Evolutionary conservation across 2,329 filamentous ascomycete species (phyloP).

Genomic region (Saccharata proteae): DNA sequence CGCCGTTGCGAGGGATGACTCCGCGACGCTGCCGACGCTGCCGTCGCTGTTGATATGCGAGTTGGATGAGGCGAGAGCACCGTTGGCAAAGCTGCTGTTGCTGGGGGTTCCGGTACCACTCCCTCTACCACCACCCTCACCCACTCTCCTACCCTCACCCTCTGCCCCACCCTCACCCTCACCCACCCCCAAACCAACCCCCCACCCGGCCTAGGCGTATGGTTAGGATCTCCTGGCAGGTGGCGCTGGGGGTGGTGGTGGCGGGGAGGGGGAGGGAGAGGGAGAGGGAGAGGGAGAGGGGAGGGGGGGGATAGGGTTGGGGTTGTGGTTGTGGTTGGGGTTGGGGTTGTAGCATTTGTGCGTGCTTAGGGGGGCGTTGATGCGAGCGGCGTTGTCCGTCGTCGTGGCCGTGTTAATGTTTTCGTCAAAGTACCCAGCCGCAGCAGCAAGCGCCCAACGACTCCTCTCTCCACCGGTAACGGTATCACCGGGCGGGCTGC

Average conservation of each 20-base stretch:
- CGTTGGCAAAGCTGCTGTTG: no score
- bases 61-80: no score
- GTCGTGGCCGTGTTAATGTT: slow-evolving; percentile 2
- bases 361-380: background rate
- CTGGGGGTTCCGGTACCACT: no score
- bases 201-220: slow-evolving; percentile 28
- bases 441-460: slow-evolving; percentile 3
- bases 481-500: slow-evolving; percentile 15
- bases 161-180: no score
- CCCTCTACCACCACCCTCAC: no score
- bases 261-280: background rate
- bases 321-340: background rate
- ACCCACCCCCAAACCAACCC: background rate
- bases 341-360: background rate
- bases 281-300: no score
- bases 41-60: no score
- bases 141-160: no score
- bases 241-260: slow-evolving; percentile 19
- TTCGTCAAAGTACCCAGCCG: slow-evolving; percentile 3
- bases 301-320: slow-evolving; percentile 1
- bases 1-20: no score
- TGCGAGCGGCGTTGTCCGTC: background rate
- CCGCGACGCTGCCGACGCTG: no score
- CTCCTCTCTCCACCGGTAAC: background rate
- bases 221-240: slow-evolving; percentile 39